Base-by-base conservation (phyloP, 495 filamentous ascomycete genomes). In the Diplogelasinospora grovesii region DNA sequence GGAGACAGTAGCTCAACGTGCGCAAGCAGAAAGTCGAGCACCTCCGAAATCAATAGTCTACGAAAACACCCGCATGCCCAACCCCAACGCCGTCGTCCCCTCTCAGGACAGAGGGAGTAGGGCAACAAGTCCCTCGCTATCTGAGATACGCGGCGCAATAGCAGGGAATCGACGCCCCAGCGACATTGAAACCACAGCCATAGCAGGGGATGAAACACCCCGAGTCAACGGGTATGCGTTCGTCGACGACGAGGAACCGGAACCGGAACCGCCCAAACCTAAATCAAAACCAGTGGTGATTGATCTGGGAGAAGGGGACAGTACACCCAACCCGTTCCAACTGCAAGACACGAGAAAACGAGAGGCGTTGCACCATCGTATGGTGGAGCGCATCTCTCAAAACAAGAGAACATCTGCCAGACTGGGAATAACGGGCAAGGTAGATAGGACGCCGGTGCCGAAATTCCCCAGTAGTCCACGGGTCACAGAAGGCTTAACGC, bases 191-290 rank as follows among this genome's bases (percentile, higher is more conserved):
- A 71, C 75, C 6, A 79, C 73, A 3, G 63, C 63, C 2, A 68
- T 64, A 14, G 80, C 77, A n/a, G 68, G 64, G 2, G 76, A 68
- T 14, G 83, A 92, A 55, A 96, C 92, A 1, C 92, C 92, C 0
- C 73, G 87, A 2, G 86, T 97, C 0, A 86, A 87, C 40, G 92
- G 92, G 15, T 98, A 95, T 53, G 78, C 85, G 3, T 97, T 96
- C 60, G 92, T 98, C 28, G 89, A 95, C 48, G 84, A 93, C 50
- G 82, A 86, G 29, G 68, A 72, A 22, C 66, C 64, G 3, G 63
- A 61, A 33, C 57, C 61, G 15, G 60, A 61, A 25, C 46, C 63
- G 3, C 43, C 63, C 0, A 50, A n/a, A n/a, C n/a, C n/a, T n/a
- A n/a, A n/a, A n/a, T n/a, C n/a, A n/a, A n/a, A n/a, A n/a, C n/a